A percentile compares a stretch with the other conserved stretches of the same genome.
phyloP scores from a whole-genome alignment of 2,329 filamentous ascomycete genomes.

The Sporothrix pseudoabietina region DNA sequence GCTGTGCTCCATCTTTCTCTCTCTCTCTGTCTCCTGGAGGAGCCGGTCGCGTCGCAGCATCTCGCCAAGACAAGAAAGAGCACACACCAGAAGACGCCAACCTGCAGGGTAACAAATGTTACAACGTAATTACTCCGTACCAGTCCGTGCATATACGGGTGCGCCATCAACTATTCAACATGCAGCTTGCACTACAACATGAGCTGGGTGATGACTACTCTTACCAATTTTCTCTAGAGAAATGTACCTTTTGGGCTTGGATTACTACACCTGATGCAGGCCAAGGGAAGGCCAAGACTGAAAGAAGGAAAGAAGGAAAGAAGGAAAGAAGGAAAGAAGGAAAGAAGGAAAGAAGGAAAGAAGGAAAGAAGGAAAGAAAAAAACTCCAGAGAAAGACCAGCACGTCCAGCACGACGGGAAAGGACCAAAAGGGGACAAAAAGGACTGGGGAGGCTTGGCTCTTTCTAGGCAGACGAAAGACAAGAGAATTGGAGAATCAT shows the following conservation, averaged over 20 bases:
- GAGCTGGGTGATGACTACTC: background rate
- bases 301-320: background rate
- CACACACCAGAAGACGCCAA: background rate
- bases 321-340: background rate
- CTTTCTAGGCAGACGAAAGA: background rate
- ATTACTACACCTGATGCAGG: background rate
- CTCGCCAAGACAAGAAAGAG: background rate
- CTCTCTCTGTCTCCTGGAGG: background rate
- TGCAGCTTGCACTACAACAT: too few species aligned
- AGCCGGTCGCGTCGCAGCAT: background rate
- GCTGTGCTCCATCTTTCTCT: background rate
- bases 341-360: background rate
- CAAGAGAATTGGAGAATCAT: background rate
- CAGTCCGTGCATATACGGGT: background rate
- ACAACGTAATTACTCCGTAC: background rate
- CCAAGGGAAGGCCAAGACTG: conserved; percentile 11
- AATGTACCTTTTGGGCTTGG: background rate
- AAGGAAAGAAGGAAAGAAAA: background rate
- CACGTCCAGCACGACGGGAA: background rate
- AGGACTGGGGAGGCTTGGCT: background rate
- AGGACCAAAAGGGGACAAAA: too few species aligned
- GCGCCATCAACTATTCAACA: too few species aligned
- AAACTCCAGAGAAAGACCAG: background rate
- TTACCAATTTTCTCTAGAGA: too few species aligned
- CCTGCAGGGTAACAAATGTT: background rate